These are phyloP conservation scores for Rhodotorula sp. DNA, from an alignment of 1,284 basidiomycete genomes.

Conservation along the genomic window DNA sequence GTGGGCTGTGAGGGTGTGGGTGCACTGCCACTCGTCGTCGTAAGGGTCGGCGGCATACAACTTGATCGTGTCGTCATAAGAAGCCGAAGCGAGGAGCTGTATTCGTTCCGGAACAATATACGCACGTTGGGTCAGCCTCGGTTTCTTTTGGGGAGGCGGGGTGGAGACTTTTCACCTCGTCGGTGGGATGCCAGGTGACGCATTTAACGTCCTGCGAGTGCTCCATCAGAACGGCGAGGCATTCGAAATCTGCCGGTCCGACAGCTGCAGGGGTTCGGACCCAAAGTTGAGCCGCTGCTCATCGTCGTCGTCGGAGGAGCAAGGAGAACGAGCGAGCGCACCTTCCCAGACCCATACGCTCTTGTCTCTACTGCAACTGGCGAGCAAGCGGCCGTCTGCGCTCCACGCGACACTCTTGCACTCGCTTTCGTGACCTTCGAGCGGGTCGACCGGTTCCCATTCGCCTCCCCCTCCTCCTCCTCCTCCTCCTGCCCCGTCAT, in stretches of 20 bases:
- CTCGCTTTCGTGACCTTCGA: constrained; percentile 97
- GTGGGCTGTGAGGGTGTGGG: constrained; percentile 58
- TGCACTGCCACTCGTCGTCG: constrained; percentile 90
- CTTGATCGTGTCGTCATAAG: constrained; percentile 95
- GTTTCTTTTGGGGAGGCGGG: background rate
- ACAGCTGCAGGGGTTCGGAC: constrained; percentile 6
- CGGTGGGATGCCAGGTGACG: constrained; percentile 89
- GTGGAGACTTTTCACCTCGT: constrained; percentile 65
- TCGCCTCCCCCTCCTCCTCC: constrained; percentile 52
- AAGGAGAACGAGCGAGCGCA: constrained; percentile 45
- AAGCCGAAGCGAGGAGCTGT: constrained; percentile 86
- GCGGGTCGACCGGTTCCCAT: constrained; percentile 61
- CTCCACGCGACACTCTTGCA: constrained; percentile 94
- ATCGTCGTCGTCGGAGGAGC: background rate
- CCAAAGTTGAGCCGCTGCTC: background rate
- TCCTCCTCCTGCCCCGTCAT: constrained; percentile 46
- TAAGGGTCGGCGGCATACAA: constrained; percentile 86
- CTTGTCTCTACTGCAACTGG: constrained; percentile 92
- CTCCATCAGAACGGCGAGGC: constrained; percentile 93
- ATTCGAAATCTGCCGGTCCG: constrained; percentile 77
- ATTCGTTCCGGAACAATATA: too few species aligned
- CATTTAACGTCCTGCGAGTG: constrained; percentile 96
- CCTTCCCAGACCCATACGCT: constrained; percentile 99
- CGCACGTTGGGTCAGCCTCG: background rate
- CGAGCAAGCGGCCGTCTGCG: constrained; percentile 70